Evolutionary conservation across 2,329 filamentous ascomycete genomes (phyloP), one percentile per base, ranked within the genome.

Genomic region (Exophiala mesophila): DNA sequence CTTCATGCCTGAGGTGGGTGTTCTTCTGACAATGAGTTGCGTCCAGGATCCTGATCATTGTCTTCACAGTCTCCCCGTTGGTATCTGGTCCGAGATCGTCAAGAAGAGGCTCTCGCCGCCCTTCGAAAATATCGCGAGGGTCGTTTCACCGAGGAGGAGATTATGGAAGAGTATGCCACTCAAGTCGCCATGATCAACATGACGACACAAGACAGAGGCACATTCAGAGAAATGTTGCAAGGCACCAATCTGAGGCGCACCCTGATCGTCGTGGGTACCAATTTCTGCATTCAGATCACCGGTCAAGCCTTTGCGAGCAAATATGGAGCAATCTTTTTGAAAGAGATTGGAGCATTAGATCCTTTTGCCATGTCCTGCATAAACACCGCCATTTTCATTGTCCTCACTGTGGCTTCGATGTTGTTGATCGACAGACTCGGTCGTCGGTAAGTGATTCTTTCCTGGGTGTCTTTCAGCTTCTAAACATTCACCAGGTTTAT

Each of bases 1-100:
- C 21, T 47, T 47, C 18, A 34, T 47, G 36, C 30, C 19, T 12
- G 45, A 47, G 45, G 45, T 44, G 34, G 3, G 44, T 31, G 3
- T 28, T 2, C 28, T 23, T 7, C 18, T 31, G 31, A 20, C 12
- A 21, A 21, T 24, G 7, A 37, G 29, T 7, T 31, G 5, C 5
- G 5, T 13, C n/a, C 20, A 20, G 15, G 2, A 29, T 9, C n/a
- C 16, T 19, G 20, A 23, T 16, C 6, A 31, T 31, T 6, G n/a
- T 31, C n/a, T 13, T 13, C 29, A 31, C 20, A 63, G 39, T 60
- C 57, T 15, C 58, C 58, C 19, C 54, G 57, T 9, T 63, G 57
- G 58, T 47, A 58, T 17, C 49, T 61, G 26, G 51, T 59, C 20
- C 56, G 54, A 3, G 52, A 54, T 23, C 56, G 57, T 8, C 53